Conservation (phyloP, 2,329 filamentous ascomycete species). For the Ophiocordyceps camponoti-leonardi region DNA sequence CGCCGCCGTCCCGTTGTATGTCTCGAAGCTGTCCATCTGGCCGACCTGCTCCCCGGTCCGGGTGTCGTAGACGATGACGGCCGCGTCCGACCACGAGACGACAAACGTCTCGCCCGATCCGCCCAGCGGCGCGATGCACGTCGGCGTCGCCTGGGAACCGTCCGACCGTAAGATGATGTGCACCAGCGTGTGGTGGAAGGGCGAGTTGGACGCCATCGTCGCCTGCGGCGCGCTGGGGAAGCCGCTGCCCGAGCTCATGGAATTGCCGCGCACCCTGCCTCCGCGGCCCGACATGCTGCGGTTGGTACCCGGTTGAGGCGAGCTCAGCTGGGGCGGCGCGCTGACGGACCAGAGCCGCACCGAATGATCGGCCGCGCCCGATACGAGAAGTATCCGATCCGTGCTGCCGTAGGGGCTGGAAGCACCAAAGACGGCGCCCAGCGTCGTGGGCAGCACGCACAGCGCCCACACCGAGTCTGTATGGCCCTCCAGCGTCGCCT, state of each 20-base stretch:
- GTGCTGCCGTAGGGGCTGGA: slow-evolving; percentile 58
- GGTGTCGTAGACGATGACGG: slow-evolving; percentile 84
- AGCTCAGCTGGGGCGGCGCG: slow-evolving; percentile 69
- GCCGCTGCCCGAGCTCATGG: slow-evolving; percentile 83
- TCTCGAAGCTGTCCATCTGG: slow-evolving; percentile 84
- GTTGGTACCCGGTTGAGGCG: slow-evolving; percentile 51
- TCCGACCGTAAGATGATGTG: slow-evolving; percentile 66
- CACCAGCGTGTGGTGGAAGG: slow-evolving; percentile 75
- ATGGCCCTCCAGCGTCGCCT: slow-evolving; percentile 84
- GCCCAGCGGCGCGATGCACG: slow-evolving; percentile 82
- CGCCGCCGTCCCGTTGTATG: slow-evolving; percentile 65
- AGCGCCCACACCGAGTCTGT: slow-evolving; percentile 93
- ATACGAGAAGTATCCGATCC: slow-evolving; percentile 79
- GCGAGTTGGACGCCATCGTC: slow-evolving; percentile 66
- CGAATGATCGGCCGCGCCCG: slow-evolving; percentile 77
- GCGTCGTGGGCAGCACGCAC: slow-evolving; percentile 74
- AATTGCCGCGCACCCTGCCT: slow-evolving; percentile 73
- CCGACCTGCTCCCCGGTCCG: slow-evolving; percentile 81
- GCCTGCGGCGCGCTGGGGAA: slow-evolving; percentile 85
- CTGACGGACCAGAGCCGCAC: slow-evolving; percentile 92
- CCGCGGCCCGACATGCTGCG: slow-evolving; percentile 40
- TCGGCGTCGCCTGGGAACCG: slow-evolving; percentile 55
- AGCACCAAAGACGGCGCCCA: slow-evolving; percentile 65
- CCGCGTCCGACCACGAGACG: slow-evolving; percentile 79
- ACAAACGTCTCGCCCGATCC: slow-evolving; percentile 74